These are phyloP conservation scores for Dinochytrium kinnereticum DNA, from an alignment of 371 early-diverging fungal genomes.

Conservation along the genomic window DNA sequence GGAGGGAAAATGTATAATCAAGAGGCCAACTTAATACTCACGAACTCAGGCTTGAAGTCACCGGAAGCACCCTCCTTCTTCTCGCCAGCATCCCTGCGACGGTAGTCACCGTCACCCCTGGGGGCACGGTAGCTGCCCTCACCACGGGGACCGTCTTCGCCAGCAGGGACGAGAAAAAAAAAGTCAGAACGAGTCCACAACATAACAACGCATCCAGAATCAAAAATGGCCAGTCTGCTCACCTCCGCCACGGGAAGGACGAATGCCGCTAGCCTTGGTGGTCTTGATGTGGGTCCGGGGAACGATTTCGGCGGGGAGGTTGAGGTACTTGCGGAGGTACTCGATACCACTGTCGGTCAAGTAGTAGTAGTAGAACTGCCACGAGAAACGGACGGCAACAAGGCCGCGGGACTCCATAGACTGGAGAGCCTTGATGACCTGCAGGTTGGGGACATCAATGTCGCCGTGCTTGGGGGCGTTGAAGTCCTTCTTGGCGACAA, in stretches of 20 bases:
- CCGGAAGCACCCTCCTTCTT: constrained; percentile 91
- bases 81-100: constrained; percentile 76
- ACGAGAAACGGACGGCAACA: constrained; percentile 97
- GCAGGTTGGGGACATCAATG: constrained; percentile 95
- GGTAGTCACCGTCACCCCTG: constrained; percentile 69
- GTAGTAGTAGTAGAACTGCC: constrained; percentile 99
- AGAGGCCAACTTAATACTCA: constrained; percentile 29
- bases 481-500: constrained; percentile 98
- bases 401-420: constrained; percentile 94
- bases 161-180: constrained; percentile 10
- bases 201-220: too few relatives aligned
- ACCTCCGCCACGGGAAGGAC: constrained; percentile 46
- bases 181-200: too few relatives aligned
- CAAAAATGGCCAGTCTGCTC: too few relatives aligned
- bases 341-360: constrained; percentile 97
- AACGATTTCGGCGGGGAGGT: constrained; percentile 95
- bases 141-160: constrained; percentile 60
- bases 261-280: constrained; percentile 68
- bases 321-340: constrained; percentile 95
- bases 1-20: neutral
- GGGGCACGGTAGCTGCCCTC: constrained; percentile 67
- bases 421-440: constrained; percentile 99
- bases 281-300: constrained; percentile 97
- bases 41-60: constrained; percentile 95
- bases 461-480: constrained; percentile 94